Base-by-base conservation (phyloP, 176 grass and related monocot genomes). In the Bonia amplexicaulis region DNA sequence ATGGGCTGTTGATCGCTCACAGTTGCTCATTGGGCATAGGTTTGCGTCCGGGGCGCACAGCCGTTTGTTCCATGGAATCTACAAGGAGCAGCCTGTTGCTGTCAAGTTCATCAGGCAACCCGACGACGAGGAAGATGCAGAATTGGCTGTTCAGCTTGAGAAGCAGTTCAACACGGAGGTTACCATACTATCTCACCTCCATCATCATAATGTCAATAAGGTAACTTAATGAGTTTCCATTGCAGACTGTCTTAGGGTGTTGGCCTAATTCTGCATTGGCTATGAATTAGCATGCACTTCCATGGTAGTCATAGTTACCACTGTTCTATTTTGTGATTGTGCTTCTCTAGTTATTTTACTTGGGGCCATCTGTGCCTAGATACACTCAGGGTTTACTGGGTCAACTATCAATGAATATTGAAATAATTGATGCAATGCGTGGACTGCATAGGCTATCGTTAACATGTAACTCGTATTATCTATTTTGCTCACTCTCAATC, bases 171-270 rank as follows among this genome's bases (percentile, higher is more conserved):
- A 73, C 53, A 91, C 90, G 75, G 96, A 99, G 82, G 80, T 94
- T n/a, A 80, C 78, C 17, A 88, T 85, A 59, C 66, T 99, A 25
- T 94, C 91, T 5, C 97, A 87, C 73, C 90, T 96, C 20, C 33
- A 63, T 71, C 97, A 99, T 71, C 85, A 17, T 31, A 99, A 99
- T 71, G 90, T 96, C 65, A 99, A 96, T 51, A 99, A 99, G 93
- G 96, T 98, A 88, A 81, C 12, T 33, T 52, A 29, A 33, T 1
- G 40, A 78, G 41, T 39, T 78, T 26, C n/a, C 17, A 40, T 66
- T 19, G 48, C 63, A 54, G 14, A 42, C 48, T 67, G 29, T 77
- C 69, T 16, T 14, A 25, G n/a, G 40, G 1, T 49, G 39, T 69
- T 73, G 14, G 8, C 46, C 6, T 84, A 76, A 33, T 52, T 74